Conservation (phyloP, 1,284 basidiomycete genomes). For the Heterobasidion parviporum region DNA sequence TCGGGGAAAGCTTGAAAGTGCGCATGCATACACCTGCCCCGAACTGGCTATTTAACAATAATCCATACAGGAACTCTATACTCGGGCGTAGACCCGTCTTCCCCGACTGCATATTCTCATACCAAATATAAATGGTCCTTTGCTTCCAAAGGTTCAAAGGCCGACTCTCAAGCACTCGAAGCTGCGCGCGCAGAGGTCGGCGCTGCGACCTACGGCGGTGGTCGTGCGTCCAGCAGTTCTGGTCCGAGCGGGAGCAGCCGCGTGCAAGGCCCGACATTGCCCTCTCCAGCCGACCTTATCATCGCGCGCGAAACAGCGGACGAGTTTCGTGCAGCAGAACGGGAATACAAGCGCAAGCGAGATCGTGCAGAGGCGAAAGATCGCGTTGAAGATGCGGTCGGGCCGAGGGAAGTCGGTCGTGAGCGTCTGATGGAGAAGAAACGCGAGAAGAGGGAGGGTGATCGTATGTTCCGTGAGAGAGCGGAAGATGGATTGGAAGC, state of each 20-base stretch:
- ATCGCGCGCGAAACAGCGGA: constrained; percentile 51
- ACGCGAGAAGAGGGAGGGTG: constrained; percentile 50
- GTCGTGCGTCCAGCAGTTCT: constrained; percentile 5
- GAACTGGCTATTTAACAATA: neutral
- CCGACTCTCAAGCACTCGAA: constrained; percentile 46
- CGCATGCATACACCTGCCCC: constrained; percentile 8
- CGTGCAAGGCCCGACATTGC: constrained; percentile 57
- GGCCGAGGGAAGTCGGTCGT: constrained; percentile 62
- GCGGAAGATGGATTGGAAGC: constrained; percentile 60
- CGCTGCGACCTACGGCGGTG: constrained; percentile 43
- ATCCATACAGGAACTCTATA: constrained; percentile 46
- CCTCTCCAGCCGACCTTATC: constrained; percentile 54
- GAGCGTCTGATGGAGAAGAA: constrained; percentile 77
- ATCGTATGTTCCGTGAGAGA: constrained; percentile 56
- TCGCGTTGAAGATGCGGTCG: constrained; percentile 62
- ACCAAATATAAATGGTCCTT: constrained; percentile 59
- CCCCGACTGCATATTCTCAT: constrained; percentile 43
- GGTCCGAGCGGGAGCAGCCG: constrained; percentile 26
- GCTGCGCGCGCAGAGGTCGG: constrained; percentile 52
- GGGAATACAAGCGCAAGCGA: constrained; percentile 49
- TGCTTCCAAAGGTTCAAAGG: constrained; percentile 33
- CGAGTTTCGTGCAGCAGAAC: constrained; percentile 42
- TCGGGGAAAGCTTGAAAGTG: constrained; percentile 58
- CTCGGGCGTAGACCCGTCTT: constrained; percentile 42
- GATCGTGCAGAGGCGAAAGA: constrained; percentile 61